phyloP scores from a whole-genome alignment of 768 basidiomycete species.

The Termitomyces sp. region DNA sequence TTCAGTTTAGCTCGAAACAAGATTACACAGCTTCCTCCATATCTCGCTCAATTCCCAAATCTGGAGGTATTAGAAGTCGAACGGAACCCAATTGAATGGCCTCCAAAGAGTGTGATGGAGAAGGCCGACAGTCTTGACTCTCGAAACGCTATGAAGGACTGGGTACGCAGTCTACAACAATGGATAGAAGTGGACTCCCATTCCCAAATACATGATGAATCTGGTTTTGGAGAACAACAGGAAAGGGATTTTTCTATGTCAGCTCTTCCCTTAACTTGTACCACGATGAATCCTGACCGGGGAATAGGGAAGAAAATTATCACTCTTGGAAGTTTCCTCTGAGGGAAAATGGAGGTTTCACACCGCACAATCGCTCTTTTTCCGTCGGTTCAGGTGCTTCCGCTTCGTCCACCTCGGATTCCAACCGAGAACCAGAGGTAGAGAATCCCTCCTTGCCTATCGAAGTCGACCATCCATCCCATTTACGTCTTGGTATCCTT shows the following conservation, averaged over 20 bases:
- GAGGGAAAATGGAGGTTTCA: slow-evolving; percentile 31
- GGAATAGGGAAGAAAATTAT: slow-evolving; percentile 34
- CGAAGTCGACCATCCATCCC: slow-evolving; percentile 41
- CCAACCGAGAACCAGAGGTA: slow-evolving; percentile 26
- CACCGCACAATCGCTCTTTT: slow-evolving; percentile 55
- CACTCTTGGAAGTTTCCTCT: slow-evolving; percentile 43
- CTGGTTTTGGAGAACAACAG: slow-evolving; percentile 42
- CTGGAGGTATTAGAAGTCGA: slow-evolving; percentile 84
- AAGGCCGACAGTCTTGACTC: slow-evolving; percentile 37
- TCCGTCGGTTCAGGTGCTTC: slow-evolving; percentile 61
- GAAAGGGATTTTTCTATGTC: slow-evolving; percentile 42
- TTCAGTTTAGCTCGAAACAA: slow-evolving; percentile 87
- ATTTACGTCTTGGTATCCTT: slow-evolving; percentile 45
- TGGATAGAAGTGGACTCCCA: slow-evolving; percentile 68
- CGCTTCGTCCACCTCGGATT: slow-evolving; percentile 43
- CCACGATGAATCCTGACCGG: slow-evolving; percentile 8
- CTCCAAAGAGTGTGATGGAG: slow-evolving; percentile 59
- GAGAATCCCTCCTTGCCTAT: slow-evolving; percentile 15
- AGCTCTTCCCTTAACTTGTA: slow-evolving; percentile 15
- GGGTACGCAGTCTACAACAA: slow-evolving; percentile 66
- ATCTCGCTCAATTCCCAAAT: slow-evolving; percentile 67
- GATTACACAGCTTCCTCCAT: slow-evolving; percentile 73
- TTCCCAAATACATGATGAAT: slow-evolving; percentile 43
- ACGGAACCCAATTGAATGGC: slow-evolving; percentile 94
- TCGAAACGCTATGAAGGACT: slow-evolving; percentile 57